These are phyloP conservation scores for Fusarium cicatricum DNA, from an alignment of 2,329 filamentous ascomycete genomes.

Conservation along the genomic window DNA sequence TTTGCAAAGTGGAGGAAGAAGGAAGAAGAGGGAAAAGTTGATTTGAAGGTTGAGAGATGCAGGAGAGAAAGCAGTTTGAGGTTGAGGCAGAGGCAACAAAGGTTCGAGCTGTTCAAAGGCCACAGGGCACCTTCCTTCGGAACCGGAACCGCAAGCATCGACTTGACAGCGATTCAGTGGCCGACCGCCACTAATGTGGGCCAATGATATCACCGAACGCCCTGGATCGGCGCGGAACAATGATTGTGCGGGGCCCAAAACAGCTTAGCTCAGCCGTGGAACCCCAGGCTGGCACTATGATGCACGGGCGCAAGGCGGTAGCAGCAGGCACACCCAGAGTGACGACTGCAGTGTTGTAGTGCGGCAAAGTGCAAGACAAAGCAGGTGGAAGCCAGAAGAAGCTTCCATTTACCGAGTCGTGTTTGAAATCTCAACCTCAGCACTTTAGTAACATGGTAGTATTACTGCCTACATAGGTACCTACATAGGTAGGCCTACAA, in stretches of 20 bases:
- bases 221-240: conserved; percentile 48
- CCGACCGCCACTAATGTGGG: conserved; percentile 37
- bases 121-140: conserved; percentile 40
- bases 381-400: conserved; percentile 37
- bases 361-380: conserved; percentile 21
- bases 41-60: conserved; percentile 31
- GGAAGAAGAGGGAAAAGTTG: conserved; percentile 12
- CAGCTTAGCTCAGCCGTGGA: conserved; percentile 40
- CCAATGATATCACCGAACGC: conserved; percentile 48
- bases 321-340: conserved; percentile 40
- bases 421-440: background rate
- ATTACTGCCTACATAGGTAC: no score
- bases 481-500: no score
- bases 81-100: conserved; percentile 35
- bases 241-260: conserved; percentile 41
- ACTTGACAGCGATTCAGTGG: conserved; percentile 41
- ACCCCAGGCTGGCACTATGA: conserved; percentile 35
- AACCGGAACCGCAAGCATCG: conserved; percentile 34
- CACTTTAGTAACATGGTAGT: background rate
- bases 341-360: conserved; percentile 30
- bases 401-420: conserved; percentile 24
- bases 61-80: conserved; percentile 31
- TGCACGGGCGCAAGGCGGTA: conserved; percentile 31
- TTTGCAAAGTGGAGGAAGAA: conserved; percentile 1
- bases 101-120: conserved; percentile 42